A percentile compares a stretch with the other conserved stretches of the same genome.
These are phyloP conservation scores for Dipteronia sinensis DNA, from an alignment of 345 rosid species.

Conservation along the genomic window DNA sequence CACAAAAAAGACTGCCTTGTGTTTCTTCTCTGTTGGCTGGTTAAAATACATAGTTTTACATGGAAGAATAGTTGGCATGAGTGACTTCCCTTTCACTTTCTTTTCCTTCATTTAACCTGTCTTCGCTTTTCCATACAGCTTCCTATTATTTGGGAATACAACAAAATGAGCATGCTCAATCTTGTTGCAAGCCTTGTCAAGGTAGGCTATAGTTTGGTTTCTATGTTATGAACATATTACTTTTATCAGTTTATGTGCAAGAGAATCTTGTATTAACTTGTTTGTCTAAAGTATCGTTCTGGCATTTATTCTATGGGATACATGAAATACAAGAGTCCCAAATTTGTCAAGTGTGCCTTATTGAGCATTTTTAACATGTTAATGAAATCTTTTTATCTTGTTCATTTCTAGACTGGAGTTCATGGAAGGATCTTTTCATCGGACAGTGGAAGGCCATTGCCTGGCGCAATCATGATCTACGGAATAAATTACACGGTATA, in stretches of 20 bases:
- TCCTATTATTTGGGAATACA: conserved; percentile 86
- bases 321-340: neutral
- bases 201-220: conserved; percentile 43
- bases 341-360: neutral
- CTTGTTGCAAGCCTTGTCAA: conserved; percentile 76
- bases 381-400: conserved; percentile 9
- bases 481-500: conserved; percentile 83
- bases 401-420: conserved; percentile 68
- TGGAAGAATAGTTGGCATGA: neutral
- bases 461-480: conserved; percentile 58
- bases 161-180: conserved; percentile 88
- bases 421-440: conserved; percentile 89
- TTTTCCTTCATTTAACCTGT: conserved; percentile 25
- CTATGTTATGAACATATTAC: neutral
- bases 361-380: neutral
- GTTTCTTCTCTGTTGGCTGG: neutral
- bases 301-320: conserved; percentile 2
- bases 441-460: conserved; percentile 73
- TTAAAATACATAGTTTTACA: neutral
- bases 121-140: conserved; percentile 47
- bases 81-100: neutral
- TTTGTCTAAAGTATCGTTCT: neutral
- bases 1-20: neutral
- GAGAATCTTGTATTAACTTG: conserved; percentile 1
- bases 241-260: neutral